Evolutionary conservation across 1,139 yeast species (phyloP).

Genomic region (Yamadazyma friedrichii): DNA sequence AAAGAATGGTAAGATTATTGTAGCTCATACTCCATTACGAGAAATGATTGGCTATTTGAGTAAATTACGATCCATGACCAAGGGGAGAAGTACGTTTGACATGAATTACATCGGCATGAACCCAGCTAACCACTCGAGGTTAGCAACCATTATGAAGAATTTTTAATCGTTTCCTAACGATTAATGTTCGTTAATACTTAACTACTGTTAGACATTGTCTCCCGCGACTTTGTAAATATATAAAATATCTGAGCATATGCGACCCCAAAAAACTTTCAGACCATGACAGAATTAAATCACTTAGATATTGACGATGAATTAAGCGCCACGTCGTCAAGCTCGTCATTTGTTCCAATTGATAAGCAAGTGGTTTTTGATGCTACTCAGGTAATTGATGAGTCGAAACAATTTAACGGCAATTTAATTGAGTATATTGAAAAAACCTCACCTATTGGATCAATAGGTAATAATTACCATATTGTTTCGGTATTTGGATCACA

Average conservation of each 20-base stretch:
- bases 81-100: constrained; percentile 83
- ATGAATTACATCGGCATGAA: constrained; percentile 80
- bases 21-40: constrained; percentile 79
- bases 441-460: constrained; percentile 26
- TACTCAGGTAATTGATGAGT: constrained; percentile 78
- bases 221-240: background rate
- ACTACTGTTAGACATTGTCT: too few species aligned
- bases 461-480: constrained; percentile 79
- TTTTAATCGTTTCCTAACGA: background rate
- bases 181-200: too few species aligned
- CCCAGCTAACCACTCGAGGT: constrained; percentile 50
- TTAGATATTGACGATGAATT: constrained; percentile 7
- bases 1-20: constrained; percentile 52
- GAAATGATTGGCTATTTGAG: constrained; percentile 90
- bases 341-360: constrained; percentile 46
- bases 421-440: constrained; percentile 40
- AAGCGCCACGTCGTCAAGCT: constrained; percentile 28
- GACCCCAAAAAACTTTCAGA: constrained; percentile 1
- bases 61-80: constrained; percentile 76
- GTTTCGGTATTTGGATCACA: constrained; percentile 97
- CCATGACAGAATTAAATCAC: too few species aligned
- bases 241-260: background rate
- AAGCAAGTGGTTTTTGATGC: constrained; percentile 38
- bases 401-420: constrained; percentile 56
- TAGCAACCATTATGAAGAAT: constrained; percentile 3